phyloP scores from a whole-genome alignment of 2,329 filamentous ascomycete genomes.

The Paecilomyces sp. region DNA sequence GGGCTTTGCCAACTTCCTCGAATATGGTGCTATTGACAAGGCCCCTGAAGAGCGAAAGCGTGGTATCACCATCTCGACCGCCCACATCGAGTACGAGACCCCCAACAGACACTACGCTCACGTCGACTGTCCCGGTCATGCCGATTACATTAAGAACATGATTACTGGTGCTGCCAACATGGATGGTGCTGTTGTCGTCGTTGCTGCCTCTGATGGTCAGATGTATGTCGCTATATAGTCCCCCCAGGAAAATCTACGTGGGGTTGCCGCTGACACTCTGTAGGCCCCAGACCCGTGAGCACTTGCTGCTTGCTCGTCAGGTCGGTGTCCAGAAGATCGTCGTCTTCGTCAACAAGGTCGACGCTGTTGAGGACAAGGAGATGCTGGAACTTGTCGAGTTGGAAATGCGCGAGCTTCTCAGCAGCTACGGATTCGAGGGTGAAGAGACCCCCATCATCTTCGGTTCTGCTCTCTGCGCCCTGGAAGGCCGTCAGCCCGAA shows the following conservation, averaged over 20 bases:
- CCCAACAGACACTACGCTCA: constrained; percentile 95
- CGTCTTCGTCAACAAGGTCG: constrained; percentile 99
- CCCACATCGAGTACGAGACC: constrained; percentile 97
- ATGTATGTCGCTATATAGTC: constrained; percentile 52
- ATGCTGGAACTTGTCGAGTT: constrained; percentile 99
- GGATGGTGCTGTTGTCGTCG: constrained; percentile 98
- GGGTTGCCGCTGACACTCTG: constrained; percentile 11
- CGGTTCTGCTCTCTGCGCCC: constrained; percentile 90
- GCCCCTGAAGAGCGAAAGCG: constrained; percentile 98
- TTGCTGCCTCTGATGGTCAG: constrained; percentile 96
- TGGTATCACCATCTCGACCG: constrained; percentile 98
- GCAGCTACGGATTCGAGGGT: constrained; percentile 90
- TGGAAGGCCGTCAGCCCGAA: constrained; percentile 79
- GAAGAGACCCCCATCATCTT: constrained; percentile 97
- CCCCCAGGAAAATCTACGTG: background rate
- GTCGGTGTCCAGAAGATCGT: constrained; percentile 97
- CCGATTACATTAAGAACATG: constrained; percentile 99
- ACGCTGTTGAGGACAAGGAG: constrained; percentile 93
- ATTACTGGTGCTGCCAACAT: constrained; percentile 99
- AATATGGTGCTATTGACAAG: constrained; percentile 98
- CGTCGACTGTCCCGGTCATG: constrained; percentile 99
- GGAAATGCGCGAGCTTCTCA: constrained; percentile 98
- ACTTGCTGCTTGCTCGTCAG: constrained; percentile 94
- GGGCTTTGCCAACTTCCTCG: constrained; percentile 87
- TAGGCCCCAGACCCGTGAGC: constrained; percentile 92